Evolutionary conservation across 495 filamentous ascomycete genomes (phyloP), one percentile per base, ranked within the genome.

Genomic region (Aspergillus kassunensis): DNA sequence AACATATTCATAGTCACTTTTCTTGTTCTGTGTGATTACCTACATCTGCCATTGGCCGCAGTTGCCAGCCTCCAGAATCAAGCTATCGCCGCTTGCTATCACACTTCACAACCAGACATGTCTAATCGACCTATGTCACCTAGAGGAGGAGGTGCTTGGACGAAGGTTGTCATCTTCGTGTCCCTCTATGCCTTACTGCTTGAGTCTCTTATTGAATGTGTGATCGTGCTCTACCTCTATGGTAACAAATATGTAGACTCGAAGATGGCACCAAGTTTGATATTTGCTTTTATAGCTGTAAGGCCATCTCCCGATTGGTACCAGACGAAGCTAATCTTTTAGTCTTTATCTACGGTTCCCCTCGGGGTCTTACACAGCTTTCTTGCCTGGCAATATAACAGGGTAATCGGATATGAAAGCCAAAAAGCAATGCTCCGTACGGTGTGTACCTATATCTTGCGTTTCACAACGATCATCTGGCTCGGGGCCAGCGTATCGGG

Each of bases 361-460:
- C 62, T 74, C 13, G 62, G 71, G 4, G 57, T 58, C n/a, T 58
- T 76, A 3, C 72, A 76, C 27, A 74, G 69, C 42, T 47, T 76
- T 18, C 70, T 76, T 31, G 69, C 71, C 2, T 74, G 71, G 71
- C 72, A 76, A 43, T 72, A 72, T 43, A 70, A 73, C 41, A 66
- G 65, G 12, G 68, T 70, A 19, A 52, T 59, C 20, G 67, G 68
- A n/a, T 69, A 69, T 50, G 62, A 59, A 10, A 54, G 61, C 12
- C 67, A 71, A 24, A 73, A 70, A 39, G 61, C 62, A 6, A 50
- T 68, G 4, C 43, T 76, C 20, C 64, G 66, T 35, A 67, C 65
- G 47, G 54, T 58, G 5, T 76, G 69, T 59, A 73, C 66, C 12
- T 71, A 74, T 51, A 55, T 74, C 5, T 53, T 70, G 9, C 64